phyloP scores from a whole-genome alignment of 2,329 filamentous ascomycete species.

The Aspergillus awamori region DNA sequence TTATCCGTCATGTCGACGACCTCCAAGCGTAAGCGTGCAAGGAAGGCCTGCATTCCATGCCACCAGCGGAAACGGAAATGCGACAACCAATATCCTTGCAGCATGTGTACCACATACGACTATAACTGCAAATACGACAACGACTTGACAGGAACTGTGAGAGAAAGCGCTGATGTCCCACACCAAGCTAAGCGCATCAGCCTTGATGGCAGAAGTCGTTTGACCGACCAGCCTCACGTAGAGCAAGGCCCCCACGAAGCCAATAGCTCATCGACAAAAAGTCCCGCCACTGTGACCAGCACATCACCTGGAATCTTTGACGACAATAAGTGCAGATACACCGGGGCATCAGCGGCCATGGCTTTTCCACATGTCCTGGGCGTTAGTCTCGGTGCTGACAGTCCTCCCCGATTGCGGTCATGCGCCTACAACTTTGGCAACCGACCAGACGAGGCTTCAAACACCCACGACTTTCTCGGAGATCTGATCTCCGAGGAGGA shows the following conservation, averaged over 20 bases:
- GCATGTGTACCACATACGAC: constrained; percentile 32
- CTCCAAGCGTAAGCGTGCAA: constrained; percentile 33
- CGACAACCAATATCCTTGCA: constrained; percentile 33
- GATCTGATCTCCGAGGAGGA: constrained; percentile 31
- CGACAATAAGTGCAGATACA: constrained; percentile 30
- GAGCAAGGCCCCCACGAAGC: constrained; percentile 1
- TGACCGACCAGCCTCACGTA: constrained; percentile 3
- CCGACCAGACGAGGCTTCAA: constrained; percentile 33
- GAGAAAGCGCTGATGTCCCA: neutral
- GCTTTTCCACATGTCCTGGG: constrained; percentile 35
- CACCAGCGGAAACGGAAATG: constrained; percentile 41
- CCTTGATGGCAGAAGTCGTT: constrained; percentile 7
- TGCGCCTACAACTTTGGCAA: constrained; percentile 38
- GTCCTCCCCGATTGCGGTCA: constrained; percentile 29
- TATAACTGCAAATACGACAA: constrained; percentile 33
- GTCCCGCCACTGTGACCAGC: constrained; percentile 13
- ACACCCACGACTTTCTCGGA: constrained; percentile 26
- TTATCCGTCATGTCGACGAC: constrained; percentile 22
- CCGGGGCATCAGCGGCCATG: constrained; percentile 35
- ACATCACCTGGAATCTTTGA: constrained; percentile 31
- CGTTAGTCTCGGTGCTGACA: constrained; percentile 29
- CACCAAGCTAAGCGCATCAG: constrained; percentile 18
- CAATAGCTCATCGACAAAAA: constrained; percentile 20
- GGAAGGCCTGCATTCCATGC: constrained; percentile 36
- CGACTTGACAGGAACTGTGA: constrained; percentile 3